Percentiles rank a stretch among this genome's conserved stretches.
phyloP scores from a whole-genome alignment of 805 yeast genomes.

The Wickerhamomyces ciferrii region DNA sequence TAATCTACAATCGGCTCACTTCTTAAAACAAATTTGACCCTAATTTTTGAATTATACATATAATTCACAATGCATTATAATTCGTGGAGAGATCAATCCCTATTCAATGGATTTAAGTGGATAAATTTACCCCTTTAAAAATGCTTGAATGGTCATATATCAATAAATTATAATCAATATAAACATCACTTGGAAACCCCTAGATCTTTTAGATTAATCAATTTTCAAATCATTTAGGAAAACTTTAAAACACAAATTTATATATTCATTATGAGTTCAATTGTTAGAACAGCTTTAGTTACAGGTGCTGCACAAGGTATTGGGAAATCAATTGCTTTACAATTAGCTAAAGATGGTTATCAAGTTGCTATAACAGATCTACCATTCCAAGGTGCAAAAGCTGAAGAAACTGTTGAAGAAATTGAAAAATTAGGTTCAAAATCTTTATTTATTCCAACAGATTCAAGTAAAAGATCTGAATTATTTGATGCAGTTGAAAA shows the following conservation, averaged over 20 bases:
- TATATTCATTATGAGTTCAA: neutral
- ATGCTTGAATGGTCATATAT: neutral
- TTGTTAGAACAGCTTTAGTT: slow-evolving; percentile 48
- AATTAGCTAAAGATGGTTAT: slow-evolving; percentile 73
- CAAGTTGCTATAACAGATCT: slow-evolving; percentile 24
- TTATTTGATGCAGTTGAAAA: slow-evolving; percentile 22
- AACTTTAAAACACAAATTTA: too few relatives aligned
- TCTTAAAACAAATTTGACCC: too few relatives aligned
- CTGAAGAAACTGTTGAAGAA: slow-evolving; percentile 17
- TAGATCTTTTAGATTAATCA: too few relatives aligned
- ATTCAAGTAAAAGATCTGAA: slow-evolving; percentile 19
- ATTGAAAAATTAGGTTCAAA: slow-evolving; percentile 15
- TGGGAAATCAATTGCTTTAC: slow-evolving; percentile 77
- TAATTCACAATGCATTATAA: too few relatives aligned
- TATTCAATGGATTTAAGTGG: too few relatives aligned
- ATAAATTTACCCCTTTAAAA: neutral
- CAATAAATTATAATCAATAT: too few relatives aligned
- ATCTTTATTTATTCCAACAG: slow-evolving; percentile 21
- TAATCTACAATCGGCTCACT: too few relatives aligned
- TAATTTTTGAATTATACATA: too few relatives aligned
- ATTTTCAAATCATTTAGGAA: too few relatives aligned
- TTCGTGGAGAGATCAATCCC: too few relatives aligned
- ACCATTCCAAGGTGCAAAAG: slow-evolving; percentile 17
- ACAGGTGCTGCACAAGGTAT: slow-evolving; percentile 92
- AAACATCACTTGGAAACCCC: too few relatives aligned